Base-by-base conservation (phyloP, 1,284 basidiomycete genomes). In the Rhodotorula sp. region DNA sequence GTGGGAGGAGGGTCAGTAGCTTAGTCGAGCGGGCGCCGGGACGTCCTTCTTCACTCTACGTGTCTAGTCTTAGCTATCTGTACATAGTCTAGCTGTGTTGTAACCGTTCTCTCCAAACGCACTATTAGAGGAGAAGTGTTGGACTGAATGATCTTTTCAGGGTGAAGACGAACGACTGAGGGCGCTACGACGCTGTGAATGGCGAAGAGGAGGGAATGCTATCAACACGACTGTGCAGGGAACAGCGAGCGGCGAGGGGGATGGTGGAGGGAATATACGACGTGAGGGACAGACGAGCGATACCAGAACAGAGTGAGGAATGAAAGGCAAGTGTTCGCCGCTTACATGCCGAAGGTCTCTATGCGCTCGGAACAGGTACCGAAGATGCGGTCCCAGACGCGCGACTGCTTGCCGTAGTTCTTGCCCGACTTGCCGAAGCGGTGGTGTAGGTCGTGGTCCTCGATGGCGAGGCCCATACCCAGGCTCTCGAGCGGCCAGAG, bases 391-490 rank as follows among this genome's bases (percentile, higher is more conserved):
- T 79, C 78, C 77, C 77, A 79, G 16, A 79, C 28, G 4, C 76
- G 59, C 0, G 77, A 76, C 65, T 80, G 78, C 50, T 80, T 79
- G 15, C 78, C 79, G 62, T 55, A 69, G 52, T 71, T 68, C 26
- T 46, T 47, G 7, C 73, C 67, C 67, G 70, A 48, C 64, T 76
- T 78, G 70, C 79, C 79, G 22, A 72, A 68, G 24, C 78, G 65
- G 61, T 80, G 79, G 60, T 80, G 79, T n/a, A 79, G 65, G 56
- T 79, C 78, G 44, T 60, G 59, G 31, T 80, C 79, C 59, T 80
- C 79, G 0, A 78, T 37, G 37, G 70, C 68, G 30, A 80, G 55
- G 16, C 79, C 79, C 40, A 69, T 60, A 4, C 63, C 71, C 15
- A 78, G 44, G n/a, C 67, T 69, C 18, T 69, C 53, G 15, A 80